phyloP scores from a whole-genome alignment of 768 basidiomycete species.

The Sarcodon sp. region DNA sequence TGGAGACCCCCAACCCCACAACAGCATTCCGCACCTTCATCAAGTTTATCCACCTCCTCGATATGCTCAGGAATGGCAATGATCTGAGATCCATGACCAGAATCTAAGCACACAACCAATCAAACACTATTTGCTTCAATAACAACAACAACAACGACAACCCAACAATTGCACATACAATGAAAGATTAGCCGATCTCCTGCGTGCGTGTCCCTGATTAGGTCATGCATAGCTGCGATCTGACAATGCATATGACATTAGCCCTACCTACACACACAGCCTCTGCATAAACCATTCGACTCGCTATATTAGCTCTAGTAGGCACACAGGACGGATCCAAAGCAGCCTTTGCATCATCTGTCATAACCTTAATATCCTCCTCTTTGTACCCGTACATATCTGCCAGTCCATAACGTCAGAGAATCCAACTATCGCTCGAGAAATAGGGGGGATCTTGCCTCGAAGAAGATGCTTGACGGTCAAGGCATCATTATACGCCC shows the following conservation, averaged over 20 bases:
- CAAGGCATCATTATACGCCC: slow-evolving; percentile 21
- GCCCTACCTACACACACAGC: not conserved
- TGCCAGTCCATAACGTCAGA: slow-evolving; percentile 4
- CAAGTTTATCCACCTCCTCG: slow-evolving; percentile 36
- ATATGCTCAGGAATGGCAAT: slow-evolving; percentile 20
- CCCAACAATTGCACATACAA: slow-evolving; percentile 21
- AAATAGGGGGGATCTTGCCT: not conserved
- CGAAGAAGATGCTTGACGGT: not conserved
- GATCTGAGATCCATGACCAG: slow-evolving; percentile 37
- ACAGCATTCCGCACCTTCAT: slow-evolving; percentile 28
- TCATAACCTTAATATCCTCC: slow-evolving; percentile 28
- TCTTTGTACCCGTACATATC: slow-evolving; percentile 25
- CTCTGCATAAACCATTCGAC: slow-evolving; percentile 2
- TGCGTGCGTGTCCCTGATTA: slow-evolving; percentile 29
- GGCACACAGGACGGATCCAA: slow-evolving; percentile 18
- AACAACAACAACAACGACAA: too few species aligned
- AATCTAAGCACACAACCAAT: slow-evolving; percentile 17
- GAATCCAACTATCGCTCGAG: too few species aligned
- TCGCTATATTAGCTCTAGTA: slow-evolving; percentile 31
- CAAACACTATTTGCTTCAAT: too few species aligned
- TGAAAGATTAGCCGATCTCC: slow-evolving; percentile 47
- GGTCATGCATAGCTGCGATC: slow-evolving; percentile 26
- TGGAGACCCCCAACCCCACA: too few species aligned
- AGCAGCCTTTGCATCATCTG: slow-evolving; percentile 20
- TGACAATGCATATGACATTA: slow-evolving; percentile 8